Percentiles rank a stretch among this genome's conserved stretches.
Conservation (phyloP, 176 grass and related monocot species). For the Triticum turgidum region DNA sequence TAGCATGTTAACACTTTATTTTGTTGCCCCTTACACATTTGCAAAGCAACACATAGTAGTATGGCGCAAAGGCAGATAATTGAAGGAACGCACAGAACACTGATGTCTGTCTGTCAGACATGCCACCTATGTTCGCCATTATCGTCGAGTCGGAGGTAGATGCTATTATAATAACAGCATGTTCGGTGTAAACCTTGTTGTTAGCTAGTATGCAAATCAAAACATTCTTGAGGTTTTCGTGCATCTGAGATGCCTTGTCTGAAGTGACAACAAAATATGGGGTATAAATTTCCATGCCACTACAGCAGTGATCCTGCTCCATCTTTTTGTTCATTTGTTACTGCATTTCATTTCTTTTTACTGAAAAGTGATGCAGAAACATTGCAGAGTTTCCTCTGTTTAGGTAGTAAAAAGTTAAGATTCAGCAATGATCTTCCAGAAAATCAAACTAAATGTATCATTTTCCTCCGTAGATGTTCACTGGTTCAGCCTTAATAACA, state of each 20-base stretch:
- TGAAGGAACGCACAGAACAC: background rate
- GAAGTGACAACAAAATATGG: background rate
- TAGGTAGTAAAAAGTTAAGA: background rate
- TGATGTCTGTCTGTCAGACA: constrained; percentile 5
- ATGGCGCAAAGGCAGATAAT: no score
- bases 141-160: constrained; percentile 37
- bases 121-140: constrained; percentile 28
- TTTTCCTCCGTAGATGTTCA: background rate
- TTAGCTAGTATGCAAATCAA: background rate
- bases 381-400: background rate
- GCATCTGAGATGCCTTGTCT: constrained; percentile 5
- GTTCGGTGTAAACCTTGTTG: background rate
- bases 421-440: background rate
- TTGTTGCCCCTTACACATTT: background rate
- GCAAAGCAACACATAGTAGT: no score
- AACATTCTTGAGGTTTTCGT: background rate
- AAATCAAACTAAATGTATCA: background rate
- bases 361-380: background rate
- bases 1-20: background rate
- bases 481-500: background rate
- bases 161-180: background rate
- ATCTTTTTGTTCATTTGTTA: constrained; percentile 18
- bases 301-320: background rate
- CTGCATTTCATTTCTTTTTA: background rate
- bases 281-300: background rate